Evolutionary conservation across 306 rosid genomes (phyloP).

Genomic region (Quercus berberidifolia): DNA sequence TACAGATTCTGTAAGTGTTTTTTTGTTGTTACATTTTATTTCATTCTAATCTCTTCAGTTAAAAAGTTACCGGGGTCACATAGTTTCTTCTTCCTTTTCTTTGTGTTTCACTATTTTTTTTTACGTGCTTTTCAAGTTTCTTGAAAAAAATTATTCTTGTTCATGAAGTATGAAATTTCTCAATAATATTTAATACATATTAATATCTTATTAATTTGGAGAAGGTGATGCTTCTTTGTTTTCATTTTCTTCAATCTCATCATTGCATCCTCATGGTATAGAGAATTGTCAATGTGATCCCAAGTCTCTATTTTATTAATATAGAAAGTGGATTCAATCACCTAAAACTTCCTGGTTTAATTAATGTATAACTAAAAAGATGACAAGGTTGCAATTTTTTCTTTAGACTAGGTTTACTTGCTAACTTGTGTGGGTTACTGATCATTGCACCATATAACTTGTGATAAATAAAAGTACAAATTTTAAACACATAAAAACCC

Average conservation of each 20-base stretch:
- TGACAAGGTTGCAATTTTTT: no score
- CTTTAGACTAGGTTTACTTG: no score
- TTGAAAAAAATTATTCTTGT: background rate
- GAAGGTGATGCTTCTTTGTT: background rate
- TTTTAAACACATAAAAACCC: no score
- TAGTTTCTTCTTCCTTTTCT: background rate
- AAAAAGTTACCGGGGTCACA: no score
- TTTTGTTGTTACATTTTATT: background rate
- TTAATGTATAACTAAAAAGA: no score
- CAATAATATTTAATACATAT: background rate
- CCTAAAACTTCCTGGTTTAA: no score
- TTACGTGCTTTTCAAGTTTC: background rate
- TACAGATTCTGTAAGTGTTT: conserved; percentile 46
- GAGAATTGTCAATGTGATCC: no score
- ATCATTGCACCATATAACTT: background rate
- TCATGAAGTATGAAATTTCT: background rate
- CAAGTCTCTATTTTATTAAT: no score
- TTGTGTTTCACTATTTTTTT: conserved; percentile 3
- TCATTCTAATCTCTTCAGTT: no score
- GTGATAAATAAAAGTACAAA: background rate
- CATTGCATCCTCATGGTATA: background rate
- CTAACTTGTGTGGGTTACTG: background rate
- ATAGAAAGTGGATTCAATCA: no score
- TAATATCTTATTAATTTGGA: background rate
- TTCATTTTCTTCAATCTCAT: conserved; percentile 10